Evolutionary conservation across 2,329 filamentous ascomycete genomes (phyloP).

Genomic region (Fusarium paranaense): DNA sequence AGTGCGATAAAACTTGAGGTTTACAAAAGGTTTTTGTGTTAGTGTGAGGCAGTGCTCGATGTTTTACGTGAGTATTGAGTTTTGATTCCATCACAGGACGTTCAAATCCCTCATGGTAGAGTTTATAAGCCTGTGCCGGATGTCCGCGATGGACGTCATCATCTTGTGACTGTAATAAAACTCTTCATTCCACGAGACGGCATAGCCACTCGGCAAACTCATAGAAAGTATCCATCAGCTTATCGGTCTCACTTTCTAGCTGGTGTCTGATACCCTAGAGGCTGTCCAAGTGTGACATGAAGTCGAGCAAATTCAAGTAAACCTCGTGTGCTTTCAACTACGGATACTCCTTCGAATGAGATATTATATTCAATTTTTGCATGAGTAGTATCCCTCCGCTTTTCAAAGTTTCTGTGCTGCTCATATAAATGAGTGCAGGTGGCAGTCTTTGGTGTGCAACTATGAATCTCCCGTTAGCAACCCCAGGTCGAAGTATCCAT

Average conservation of each 20-base stretch:
- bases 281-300: not conserved
- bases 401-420: accelerated
- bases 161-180: not conserved
- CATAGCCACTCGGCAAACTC: not conserved
- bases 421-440: not conserved
- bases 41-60: not conserved
- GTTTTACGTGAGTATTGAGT: not conserved
- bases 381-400: accelerated
- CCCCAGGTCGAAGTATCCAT: too few relatives aligned
- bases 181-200: not conserved
- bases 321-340: not conserved
- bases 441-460: not conserved
- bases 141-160: not conserved
- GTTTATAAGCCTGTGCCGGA: not conserved
- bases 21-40: not conserved
- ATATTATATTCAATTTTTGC: not conserved
- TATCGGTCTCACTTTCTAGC: not conserved
- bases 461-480: too few relatives aligned
- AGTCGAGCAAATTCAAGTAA: not conserved
- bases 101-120: not conserved
- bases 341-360: not conserved
- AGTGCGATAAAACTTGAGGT: not conserved
- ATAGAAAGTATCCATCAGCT: not conserved
- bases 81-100: not conserved
- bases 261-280: not conserved